A percentile compares a stretch with the other conserved stretches of the same genome.
These are phyloP conservation scores for Populus hybrid DNA, from an alignment of 441 rosid species.

Conservation along the genomic window DNA sequence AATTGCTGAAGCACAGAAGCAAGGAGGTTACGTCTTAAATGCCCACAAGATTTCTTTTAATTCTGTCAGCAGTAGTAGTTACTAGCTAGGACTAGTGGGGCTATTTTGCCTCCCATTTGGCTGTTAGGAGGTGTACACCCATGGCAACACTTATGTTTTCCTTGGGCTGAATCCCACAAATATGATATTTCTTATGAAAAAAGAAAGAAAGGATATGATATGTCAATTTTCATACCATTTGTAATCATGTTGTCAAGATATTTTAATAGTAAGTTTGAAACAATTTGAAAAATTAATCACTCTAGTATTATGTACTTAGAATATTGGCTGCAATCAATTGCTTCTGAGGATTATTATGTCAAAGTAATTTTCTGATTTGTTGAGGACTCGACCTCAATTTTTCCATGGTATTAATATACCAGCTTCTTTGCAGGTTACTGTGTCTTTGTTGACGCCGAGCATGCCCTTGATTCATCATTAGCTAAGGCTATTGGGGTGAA, in stretches of 20 bases:
- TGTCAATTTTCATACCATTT: not conserved
- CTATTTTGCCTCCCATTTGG: not conserved
- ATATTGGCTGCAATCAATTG: not conserved
- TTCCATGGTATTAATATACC: constrained; percentile 8
- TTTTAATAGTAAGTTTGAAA: not conserved
- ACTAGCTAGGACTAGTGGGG: not conserved
- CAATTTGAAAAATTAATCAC: not conserved
- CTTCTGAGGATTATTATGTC: not conserved
- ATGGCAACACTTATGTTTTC: not conserved
- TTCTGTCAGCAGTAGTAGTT: not conserved
- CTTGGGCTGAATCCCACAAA: not conserved
- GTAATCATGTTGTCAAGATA: not conserved
- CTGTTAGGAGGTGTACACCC: not conserved
- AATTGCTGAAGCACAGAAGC: constrained; percentile 95
- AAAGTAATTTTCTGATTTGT: not conserved
- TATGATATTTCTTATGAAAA: not conserved
- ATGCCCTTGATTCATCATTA: constrained; percentile 87
- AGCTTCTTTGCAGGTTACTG: constrained; percentile 60
- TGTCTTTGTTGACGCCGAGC: constrained; percentile 95
- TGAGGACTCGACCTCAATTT: not conserved
- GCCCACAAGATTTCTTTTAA: constrained; percentile 2
- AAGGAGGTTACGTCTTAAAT: constrained; percentile 62
- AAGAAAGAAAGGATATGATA: not conserved
- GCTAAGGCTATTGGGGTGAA: constrained; percentile 84
- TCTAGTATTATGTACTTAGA: not conserved